Evolutionary conservation across 805 yeast genomes (phyloP).

Genomic region (Yarrowia divulgata): DNA sequence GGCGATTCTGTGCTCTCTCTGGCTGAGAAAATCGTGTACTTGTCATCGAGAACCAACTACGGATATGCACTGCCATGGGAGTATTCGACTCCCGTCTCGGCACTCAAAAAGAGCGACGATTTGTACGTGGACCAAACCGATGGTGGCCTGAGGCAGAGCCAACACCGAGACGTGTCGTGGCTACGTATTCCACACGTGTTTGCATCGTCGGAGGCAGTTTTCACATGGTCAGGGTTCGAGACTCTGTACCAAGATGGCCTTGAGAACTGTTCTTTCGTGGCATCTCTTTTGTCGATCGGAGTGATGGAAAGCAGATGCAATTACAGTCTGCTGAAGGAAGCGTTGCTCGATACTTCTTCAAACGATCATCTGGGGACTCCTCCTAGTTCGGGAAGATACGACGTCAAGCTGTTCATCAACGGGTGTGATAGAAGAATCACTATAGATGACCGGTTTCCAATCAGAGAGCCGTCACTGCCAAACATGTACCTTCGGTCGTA

Average conservation of each 20-base stretch:
- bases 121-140: constrained; percentile 13
- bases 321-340: constrained; percentile 41
- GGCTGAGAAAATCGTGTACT: constrained; percentile 42
- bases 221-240: constrained; percentile 32
- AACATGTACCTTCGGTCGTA: constrained; percentile 53
- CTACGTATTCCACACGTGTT: constrained; percentile 15
- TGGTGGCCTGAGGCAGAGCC: constrained; percentile 12
- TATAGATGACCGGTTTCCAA: constrained; percentile 59
- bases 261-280: constrained; percentile 80
- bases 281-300: constrained; percentile 64
- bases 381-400: constrained; percentile 49
- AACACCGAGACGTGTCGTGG: constrained; percentile 26
- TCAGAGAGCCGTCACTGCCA: constrained; percentile 40
- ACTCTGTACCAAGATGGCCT: constrained; percentile 45
- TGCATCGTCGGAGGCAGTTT: constrained; percentile 18
- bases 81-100: constrained; percentile 29
- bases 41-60: constrained; percentile 35
- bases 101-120: constrained; percentile 17
- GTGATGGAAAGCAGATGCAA: constrained; percentile 44
- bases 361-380: constrained; percentile 43
- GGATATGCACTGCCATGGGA: constrained; percentile 48
- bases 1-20: constrained; percentile 40
- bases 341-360: constrained; percentile 41
- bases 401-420: constrained; percentile 58
- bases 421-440: constrained; percentile 60